These are phyloP conservation scores for Saturnispora sanitii DNA, from an alignment of 805 yeast species.

Conservation along the genomic window DNA sequence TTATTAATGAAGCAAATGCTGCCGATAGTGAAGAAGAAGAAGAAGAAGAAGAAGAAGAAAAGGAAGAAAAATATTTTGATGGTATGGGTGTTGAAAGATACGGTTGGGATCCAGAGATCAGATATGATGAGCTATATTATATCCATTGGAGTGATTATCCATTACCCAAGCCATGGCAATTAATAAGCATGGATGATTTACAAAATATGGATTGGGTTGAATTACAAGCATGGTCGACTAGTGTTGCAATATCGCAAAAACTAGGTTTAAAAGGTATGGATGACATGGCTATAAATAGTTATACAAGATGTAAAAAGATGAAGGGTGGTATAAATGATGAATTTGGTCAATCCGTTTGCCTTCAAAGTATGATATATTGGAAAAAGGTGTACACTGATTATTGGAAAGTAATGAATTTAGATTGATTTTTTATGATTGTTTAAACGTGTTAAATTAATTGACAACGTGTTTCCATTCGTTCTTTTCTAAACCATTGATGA, in stretches of 20 bases:
- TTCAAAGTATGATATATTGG: conserved; percentile 14
- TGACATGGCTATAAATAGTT: conserved; percentile 11
- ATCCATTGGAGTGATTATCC: conserved; percentile 62
- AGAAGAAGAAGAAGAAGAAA: too few relatives aligned
- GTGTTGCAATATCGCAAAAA: conserved; percentile 3
- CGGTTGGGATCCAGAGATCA: conserved; percentile 29
- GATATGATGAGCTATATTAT: conserved; percentile 28
- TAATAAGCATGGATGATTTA: conserved; percentile 8
- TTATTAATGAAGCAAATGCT: background rate
- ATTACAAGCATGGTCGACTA: conserved; percentile 3
- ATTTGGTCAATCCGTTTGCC: conserved; percentile 18
- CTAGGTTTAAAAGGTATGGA: conserved; percentile 4
- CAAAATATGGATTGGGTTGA: background rate
- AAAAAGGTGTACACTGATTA: conserved; percentile 12
- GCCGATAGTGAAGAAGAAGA: conserved; percentile 5
- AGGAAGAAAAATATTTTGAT: conserved; percentile 3
- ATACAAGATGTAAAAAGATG: conserved; percentile 6
- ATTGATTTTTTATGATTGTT: too few relatives aligned
- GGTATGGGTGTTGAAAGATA: conserved; percentile 15
- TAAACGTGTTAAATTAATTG: background rate
- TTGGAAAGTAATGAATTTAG: conserved; percentile 2
- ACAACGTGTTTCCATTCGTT: conserved; percentile 16
- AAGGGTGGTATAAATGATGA: conserved; percentile 16
- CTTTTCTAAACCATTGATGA: conserved; percentile 35
- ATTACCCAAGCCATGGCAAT: conserved; percentile 55